Conservation (phyloP, 805 yeast species). For the Candida montana region DNA sequence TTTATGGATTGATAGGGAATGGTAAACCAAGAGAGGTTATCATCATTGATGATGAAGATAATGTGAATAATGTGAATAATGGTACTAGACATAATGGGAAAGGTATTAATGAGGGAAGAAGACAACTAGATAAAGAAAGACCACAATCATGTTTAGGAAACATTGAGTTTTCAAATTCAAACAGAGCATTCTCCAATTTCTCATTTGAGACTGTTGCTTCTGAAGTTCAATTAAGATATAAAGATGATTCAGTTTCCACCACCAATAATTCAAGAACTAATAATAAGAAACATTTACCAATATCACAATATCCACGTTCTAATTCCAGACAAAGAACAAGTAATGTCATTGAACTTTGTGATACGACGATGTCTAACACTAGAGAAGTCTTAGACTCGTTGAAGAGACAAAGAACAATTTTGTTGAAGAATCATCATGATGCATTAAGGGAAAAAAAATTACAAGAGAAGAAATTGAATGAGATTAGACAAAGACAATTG, state of each 20-base stretch:
- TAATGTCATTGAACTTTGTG: constrained; percentile 21
- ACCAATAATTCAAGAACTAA: no score
- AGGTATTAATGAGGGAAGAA: no score
- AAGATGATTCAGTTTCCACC: no score
- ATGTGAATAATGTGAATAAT: no score
- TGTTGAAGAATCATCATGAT: constrained; percentile 12
- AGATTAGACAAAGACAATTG: constrained; percentile 12
- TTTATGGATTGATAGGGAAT: constrained; percentile 14
- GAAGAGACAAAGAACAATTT: constrained; percentile 21
- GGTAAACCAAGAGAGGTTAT: constrained; percentile 21
- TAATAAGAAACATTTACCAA: background rate
- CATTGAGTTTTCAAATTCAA: background rate
- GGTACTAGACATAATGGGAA: no score
- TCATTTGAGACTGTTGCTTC: constrained; percentile 24
- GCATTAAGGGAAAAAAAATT: constrained; percentile 12
- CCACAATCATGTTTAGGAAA: constrained; percentile 11
- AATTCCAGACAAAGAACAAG: constrained; percentile 12
- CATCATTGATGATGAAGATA: constrained; percentile 20
- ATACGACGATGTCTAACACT: constrained; percentile 21
- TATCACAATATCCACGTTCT: background rate
- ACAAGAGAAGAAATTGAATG: constrained; percentile 10
- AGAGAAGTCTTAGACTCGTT: constrained; percentile 19
- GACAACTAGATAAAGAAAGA: no score
- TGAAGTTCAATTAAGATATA: constrained; percentile 17
- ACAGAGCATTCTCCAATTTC: constrained; percentile 13